Base-by-base conservation (phyloP, 1,284 basidiomycete genomes). In the Ceratobasidium theobromae region DNA sequence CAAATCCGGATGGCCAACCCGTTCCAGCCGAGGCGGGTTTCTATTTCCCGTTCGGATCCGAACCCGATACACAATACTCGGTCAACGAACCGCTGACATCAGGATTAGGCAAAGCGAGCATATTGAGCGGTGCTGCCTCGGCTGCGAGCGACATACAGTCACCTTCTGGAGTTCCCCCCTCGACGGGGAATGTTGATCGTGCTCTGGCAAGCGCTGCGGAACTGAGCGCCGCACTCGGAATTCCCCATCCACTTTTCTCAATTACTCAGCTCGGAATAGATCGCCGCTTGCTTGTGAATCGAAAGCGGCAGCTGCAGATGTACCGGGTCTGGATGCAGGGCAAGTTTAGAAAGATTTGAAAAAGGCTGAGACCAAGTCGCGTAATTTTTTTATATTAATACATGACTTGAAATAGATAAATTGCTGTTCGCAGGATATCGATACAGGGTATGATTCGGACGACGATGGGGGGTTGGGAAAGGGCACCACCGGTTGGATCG, bases 241-340 rank as follows among this genome's bases (percentile, higher is more conserved):
- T 60, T 28, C 9, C 70, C 4, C 72, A 74, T 49, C 75, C 74
- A 9, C 64, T 91, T 52, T 95, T 97, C 75, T 73, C 79, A 21
- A 82, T 86, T 35, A 82, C 87, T 67, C 89, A 93, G 72, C 80
- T 97, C 1, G 93, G 92, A 3, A 84, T 95, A 12, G 95, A 98
- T 78, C 81, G 94, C 11, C 82, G 95, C n/a, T 77, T 98, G 69
- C 80, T 98, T 53, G 87, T 98, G 43, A 98, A 98, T 75, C 82
- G 95, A 55, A 97, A 95, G 76, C 81, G 92, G 65, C 88, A 94
- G 77, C 78, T 95, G 62, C 94, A 95, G 77, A 98, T 98, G 95
- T 96, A 95, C 75, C 81, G 95, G 48, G 91, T 95, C 3, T 96
- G 93, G 93, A 87, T 95, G 85, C 93, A 96, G 77, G 91, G 86